Base-by-base conservation (phyloP, 148 eudicot species). In the Polygonum maritimum region DNA sequence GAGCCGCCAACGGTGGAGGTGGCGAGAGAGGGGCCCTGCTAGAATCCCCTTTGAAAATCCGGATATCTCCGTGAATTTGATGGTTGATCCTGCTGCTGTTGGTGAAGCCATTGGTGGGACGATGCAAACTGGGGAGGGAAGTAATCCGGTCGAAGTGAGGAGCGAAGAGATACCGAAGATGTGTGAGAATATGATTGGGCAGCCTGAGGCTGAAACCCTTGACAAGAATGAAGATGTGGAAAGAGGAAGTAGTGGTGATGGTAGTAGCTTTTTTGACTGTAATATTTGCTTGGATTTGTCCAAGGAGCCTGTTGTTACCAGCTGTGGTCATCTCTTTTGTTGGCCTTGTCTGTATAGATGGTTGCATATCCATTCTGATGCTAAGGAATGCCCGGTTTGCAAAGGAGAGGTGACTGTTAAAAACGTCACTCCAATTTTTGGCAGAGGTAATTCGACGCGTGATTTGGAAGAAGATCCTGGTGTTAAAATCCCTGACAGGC, bases 321-420 rank as follows among this genome's bases (percentile, higher is more conserved):
- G 94, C 81, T 95, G 99, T 76, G 99, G 99, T 76, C 99, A 95
- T 84, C 83, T 95, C 80, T 95, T 95, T 82, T 95, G 99, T 76
- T 95, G 99, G 99, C 85, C 97, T 8, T 95, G 99, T 73, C 86
- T 95, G 58, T 95, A 92, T 83, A 88, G 86, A n/a, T 95, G 99
- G 99, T 41, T 95, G 58, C 84, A 89, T 79, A 76, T 87, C 78
- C 91, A 95, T 73, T 89, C 96, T 1, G 87, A 83, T 74, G 90
- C 96, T n/a, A 95, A 86, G 75, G 97, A 95, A 69, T 95, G 99
- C 69, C 99, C 97, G 0, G 97, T 92, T 39, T 95, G 99, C 76
- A 95, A 95, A 79, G 99, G 99, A 5, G 97, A 92, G 78, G 99
- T 95, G 22, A 81, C 92, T 0, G 74, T 77, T 44, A 92, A 95